phyloP scores from a whole-genome alignment of 2,329 filamentous ascomycete species.

The Coniochaeta pulveracea region DNA sequence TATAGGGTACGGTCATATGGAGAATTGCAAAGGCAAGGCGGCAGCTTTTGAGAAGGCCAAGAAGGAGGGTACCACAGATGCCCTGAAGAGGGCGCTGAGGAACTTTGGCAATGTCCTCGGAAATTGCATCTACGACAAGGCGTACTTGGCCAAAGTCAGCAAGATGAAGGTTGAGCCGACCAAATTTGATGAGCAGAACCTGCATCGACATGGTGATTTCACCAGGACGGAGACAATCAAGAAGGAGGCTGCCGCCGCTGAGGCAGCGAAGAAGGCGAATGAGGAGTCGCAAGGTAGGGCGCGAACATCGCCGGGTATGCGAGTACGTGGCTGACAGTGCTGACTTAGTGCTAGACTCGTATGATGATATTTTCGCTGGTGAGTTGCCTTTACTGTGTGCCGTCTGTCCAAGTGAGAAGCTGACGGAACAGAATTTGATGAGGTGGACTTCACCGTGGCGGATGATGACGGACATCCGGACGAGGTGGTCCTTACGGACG shows the following conservation, averaged over 20 bases:
- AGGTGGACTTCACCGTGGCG: slow-evolving; percentile 61
- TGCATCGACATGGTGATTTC: slow-evolving; percentile 74
- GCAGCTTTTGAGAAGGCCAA: slow-evolving; percentile 97
- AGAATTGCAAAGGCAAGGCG: slow-evolving; percentile 92
- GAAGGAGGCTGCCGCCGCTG: slow-evolving; percentile 22
- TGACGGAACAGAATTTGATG: slow-evolving; percentile 52
- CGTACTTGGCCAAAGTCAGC: slow-evolving; percentile 80
- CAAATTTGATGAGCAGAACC: slow-evolving; percentile 66
- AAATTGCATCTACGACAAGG: slow-evolving; percentile 98
- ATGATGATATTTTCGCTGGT: slow-evolving; percentile 16
- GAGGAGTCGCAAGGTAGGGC: slow-evolving; percentile 1
- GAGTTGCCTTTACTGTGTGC: neutral
- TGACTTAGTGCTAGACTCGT: neutral
- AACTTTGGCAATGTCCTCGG: slow-evolving; percentile 94
- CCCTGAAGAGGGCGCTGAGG: slow-evolving; percentile 74
- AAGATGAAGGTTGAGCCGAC: slow-evolving; percentile 73
- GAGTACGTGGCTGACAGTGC: slow-evolving; percentile 4
- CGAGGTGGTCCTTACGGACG: slow-evolving; percentile 52
- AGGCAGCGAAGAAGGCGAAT: neutral
- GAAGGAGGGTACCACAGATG: slow-evolving; percentile 95
- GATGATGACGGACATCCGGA: slow-evolving; percentile 61
- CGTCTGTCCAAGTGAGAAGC: neutral
- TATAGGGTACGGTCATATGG: slow-evolving; percentile 90
- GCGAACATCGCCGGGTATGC: neutral
- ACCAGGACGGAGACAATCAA: slow-evolving; percentile 41